phyloP scores from a whole-genome alignment of 2,329 filamentous ascomycete genomes.

The Rhexocercosporidium sp. region DNA sequence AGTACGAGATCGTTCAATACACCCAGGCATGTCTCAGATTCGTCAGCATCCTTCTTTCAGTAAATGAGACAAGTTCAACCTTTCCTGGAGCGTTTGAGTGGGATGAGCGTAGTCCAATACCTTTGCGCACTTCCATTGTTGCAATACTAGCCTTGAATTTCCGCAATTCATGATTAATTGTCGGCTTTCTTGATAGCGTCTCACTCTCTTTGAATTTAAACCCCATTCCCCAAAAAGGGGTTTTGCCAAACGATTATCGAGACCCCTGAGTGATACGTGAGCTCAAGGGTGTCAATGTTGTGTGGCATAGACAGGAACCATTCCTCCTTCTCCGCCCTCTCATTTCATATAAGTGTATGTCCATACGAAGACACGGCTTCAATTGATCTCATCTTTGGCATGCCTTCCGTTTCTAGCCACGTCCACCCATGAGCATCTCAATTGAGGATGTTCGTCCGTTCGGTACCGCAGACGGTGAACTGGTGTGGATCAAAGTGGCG shows the following conservation, averaged over 20 bases:
- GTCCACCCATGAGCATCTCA: neutral
- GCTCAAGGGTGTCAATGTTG: neutral
- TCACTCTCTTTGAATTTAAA: too few relatives aligned
- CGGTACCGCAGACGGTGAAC: neutral
- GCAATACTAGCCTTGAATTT: too few relatives aligned
- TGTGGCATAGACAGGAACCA: neutral
- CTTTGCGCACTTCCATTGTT: too few relatives aligned
- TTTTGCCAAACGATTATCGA: neutral
- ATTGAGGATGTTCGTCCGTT: neutral
- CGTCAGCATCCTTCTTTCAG: neutral
- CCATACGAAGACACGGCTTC: too few relatives aligned
- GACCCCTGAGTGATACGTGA: neutral
- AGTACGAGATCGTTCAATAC: neutral
- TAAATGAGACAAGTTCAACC: too few relatives aligned
- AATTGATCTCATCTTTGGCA: neutral
- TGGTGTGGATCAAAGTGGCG: constrained; percentile 1
- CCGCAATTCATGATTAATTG: too few relatives aligned
- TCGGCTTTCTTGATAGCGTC: too few relatives aligned
- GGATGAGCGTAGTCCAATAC: too few relatives aligned
- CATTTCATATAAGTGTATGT: neutral
- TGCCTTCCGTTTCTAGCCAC: neutral
- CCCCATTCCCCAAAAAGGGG: neutral
- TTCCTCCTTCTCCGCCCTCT: neutral
- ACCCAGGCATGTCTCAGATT: neutral
- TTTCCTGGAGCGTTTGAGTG: too few relatives aligned